Base-by-base conservation (phyloP, 2,329 filamentous ascomycete genomes). In the Didymella segeticola region DNA sequence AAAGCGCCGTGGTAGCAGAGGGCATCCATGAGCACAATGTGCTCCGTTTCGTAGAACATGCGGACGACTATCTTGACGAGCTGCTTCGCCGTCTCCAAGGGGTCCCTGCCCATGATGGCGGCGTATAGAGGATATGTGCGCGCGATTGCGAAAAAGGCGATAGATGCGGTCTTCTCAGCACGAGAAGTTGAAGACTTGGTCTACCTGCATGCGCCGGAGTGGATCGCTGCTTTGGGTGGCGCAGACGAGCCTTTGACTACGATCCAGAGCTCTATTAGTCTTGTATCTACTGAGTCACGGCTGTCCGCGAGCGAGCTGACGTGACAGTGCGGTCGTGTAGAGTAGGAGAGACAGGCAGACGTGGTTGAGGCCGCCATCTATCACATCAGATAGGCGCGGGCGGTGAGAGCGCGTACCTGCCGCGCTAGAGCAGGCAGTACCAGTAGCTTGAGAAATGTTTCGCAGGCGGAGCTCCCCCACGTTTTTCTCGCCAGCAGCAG, bases 61-160 rank as follows among this genome's bases (percentile, higher is more conserved):
- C 92, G 89, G 68, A 87, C 89, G 31, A 92, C 90, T 47, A 88
- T 95, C 75, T 93, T 90, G 68, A 98, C 86, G 61, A 98, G 86
- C 33, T 88, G 88, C 73, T 92, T 86, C 48, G 86, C 86, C 61
- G 88, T 82, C 74, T 89, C 85, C 80, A 88, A 86, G 43, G 72
- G 70, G 54, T 70, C 77, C 75, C 77, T 79, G 64, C 26, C 39
- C 51, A 54, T 54, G 39, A 58, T 69, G 62, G 60, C 37, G 43
- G 29, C 30, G 42, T 39, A 25, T 52, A 27, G 34, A 39, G n/a
- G 31, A 33, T n/a, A n/a, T 12, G 27, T 15, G 22, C 12, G 37
- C 39, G 29, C 17, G 34, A 33, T n/a, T 26, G 45, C 39, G 20
- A 38, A 12, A 45, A n/a, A n/a, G n/a, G 38, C 6, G 25, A 41